Base-by-base conservation (phyloP, 129 eudicot species). In the Pittosporum tobira region DNA sequence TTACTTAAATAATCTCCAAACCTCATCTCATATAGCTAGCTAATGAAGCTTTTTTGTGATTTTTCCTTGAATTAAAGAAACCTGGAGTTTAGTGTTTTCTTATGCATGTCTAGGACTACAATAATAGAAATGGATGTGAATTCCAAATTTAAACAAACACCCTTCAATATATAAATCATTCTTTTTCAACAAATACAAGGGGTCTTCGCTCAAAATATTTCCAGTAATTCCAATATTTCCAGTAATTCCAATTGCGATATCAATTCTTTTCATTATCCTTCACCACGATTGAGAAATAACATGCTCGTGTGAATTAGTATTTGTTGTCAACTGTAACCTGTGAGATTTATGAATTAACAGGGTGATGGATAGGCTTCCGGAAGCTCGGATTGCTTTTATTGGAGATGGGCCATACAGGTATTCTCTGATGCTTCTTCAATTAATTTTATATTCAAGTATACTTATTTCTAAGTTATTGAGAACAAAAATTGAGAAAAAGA, bases 391-490 rank as follows among this genome's bases (percentile, higher is more conserved):
- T 48, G 99, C 99, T 36, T 91, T 91, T 62, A 71, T 91, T 29
- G 99, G 99, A 9, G 99, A 91, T 59, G 99, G 99, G 18, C 99
- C 99, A 21, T 79, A 83, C 71, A 72, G 95, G 99, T 87, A 69
- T 12, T 12, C 46, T 36, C 47, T 34, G 16, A 18, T 34, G 40
- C 40, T 7, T 34, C 1, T 34, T 34, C 7, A 12, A 34, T 34
- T 34, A 34, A 34, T 34, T 34, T 34, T 12, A 34, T 12, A 34
- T 34, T 34, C 9, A 6, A 9, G 10, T 1, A 6, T 34, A 8
- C 40, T 1, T 34, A 34, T 0, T 34, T 4, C 40, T 8, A 34
- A 34, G 11, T 34, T 12, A 6, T 34, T 34, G 11, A 5, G 40
- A 34, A 34, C 10, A 34, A 34, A 30, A 34, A 34, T 34, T 12